These are phyloP conservation scores for Schizosaccharomyces versatilis DNA, from an alignment of 1,139 yeast genomes.

Conservation along the genomic window DNA sequence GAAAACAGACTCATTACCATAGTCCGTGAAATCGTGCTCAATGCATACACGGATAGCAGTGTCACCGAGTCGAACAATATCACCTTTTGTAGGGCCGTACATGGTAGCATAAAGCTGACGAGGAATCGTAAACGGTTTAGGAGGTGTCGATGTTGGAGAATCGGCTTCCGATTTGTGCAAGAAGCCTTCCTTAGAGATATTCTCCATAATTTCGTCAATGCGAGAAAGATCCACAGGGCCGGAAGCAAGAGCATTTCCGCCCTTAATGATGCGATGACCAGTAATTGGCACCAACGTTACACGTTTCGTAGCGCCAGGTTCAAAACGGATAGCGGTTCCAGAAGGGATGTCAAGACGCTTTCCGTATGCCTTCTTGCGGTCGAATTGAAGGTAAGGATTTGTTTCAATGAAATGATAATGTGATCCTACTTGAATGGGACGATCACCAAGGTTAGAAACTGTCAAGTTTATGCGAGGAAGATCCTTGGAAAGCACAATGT, in stretches of 20 bases:
- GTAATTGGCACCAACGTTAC: conserved; percentile 8
- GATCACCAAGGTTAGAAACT: conserved; percentile 8
- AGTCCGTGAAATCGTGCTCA: conserved; percentile 9
- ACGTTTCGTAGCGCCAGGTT: conserved; percentile 9
- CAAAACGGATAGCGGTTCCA: conserved; percentile 10
- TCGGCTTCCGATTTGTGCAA: conserved; percentile 2
- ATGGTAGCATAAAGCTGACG: conserved; percentile 8
- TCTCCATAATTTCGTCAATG: background rate
- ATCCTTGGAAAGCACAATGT: conserved; percentile 5
- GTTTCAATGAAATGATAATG: conserved; percentile 10
- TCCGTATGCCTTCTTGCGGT: conserved; percentile 8
- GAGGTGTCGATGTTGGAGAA: background rate
- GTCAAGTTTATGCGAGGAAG: conserved; percentile 6
- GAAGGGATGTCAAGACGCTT: conserved; percentile 9
- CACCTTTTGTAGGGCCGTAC: conserved; percentile 10
- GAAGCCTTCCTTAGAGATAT: conserved; percentile 4
- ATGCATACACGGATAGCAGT: conserved; percentile 8
- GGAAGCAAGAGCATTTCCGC: conserved; percentile 8
- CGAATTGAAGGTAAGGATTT: conserved; percentile 7
- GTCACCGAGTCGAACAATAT: conserved; percentile 9
- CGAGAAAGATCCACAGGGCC: conserved; percentile 5
- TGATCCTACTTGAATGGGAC: conserved; percentile 11
- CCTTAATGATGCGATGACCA: conserved; percentile 7
- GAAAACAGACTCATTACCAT: conserved; percentile 10
- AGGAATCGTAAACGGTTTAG: conserved; percentile 2